Evolutionary conservation across 139 green algal species (phyloP), one percentile per base, ranked within the genome.

Genomic region (Pseudopediastrum boryanum): DNA sequence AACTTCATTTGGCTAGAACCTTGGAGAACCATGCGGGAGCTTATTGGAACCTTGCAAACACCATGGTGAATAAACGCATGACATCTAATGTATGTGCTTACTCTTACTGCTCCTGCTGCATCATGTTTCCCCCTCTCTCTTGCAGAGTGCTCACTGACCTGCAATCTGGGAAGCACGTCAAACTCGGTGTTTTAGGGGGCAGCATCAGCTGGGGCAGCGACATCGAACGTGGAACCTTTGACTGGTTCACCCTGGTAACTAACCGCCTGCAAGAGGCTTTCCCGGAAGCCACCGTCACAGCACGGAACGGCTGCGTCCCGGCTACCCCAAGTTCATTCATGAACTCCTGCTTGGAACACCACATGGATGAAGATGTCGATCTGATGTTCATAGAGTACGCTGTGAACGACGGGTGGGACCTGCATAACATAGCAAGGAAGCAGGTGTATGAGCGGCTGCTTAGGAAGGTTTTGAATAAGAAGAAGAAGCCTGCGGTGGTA

Each of bases 361-460:
- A 75, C n/a, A 10, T 75, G 8, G 43, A 75, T 31, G 67, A 75
- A 0, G 67, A 75, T 35, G 67, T 75, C 27, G 67, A 75, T n/a
- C 67, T 75, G 21, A n/a, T 75, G 42, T 75, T 75, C 25, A 13
- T 75, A 46, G 67, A 75, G 67, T 75, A 75, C 31, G 67, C 48
- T 33, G 48, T 54, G 2, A 77, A 77, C 54, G 69, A 77, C 41
- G 69, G 69, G 9, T 65, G 48, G 48, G 69, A 77, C 48, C 33
- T 33, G 7, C 16, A 50, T 50, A 65, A 77, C 69, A 21, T 42
- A 23, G 21, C 48, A 9, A 77, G 65, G 69, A 31, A 38, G 19
- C 48, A 65, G 27, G 39, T 50, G 10, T 77, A 65, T 12, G 69
- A 75, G 43, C 67, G 67, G 43, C 67, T 75, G 43, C 43, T 75